Conservation (phyloP, 495 filamentous ascomycete species). For the Pseudoneurospora amorphoporcata region DNA sequence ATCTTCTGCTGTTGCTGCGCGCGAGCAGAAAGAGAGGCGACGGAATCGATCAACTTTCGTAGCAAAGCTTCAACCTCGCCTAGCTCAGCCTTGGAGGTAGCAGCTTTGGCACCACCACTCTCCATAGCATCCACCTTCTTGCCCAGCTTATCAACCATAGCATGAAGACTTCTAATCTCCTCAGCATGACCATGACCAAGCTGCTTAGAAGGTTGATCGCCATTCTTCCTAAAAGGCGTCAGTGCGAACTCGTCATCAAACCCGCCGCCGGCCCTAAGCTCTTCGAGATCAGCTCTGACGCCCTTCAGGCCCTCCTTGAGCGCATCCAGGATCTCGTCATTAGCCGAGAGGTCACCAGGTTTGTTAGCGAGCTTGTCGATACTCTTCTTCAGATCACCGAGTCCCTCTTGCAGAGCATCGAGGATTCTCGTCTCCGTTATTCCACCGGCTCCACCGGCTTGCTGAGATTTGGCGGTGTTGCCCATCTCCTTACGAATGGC, state of each 20-base stretch:
- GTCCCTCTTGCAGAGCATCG: constrained; percentile 73
- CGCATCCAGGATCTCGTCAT: constrained; percentile 76
- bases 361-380: constrained; percentile 67
- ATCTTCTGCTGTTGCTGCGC: constrained; percentile 4
- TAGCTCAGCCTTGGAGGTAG: constrained; percentile 34
- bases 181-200: constrained; percentile 34
- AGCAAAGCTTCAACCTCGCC: constrained; percentile 24
- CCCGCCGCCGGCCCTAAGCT: constrained; percentile 44
- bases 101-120: constrained; percentile 49
- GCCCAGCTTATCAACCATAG: constrained; percentile 51
- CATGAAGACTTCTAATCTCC: constrained; percentile 75
- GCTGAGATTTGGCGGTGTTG: constrained; percentile 4
- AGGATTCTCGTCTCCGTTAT: constrained; percentile 54
- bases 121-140: constrained; percentile 78
- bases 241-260: constrained; percentile 40
- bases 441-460: constrained; percentile 39
- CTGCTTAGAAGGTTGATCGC: constrained; percentile 4
- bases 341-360: constrained; percentile 56
- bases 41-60: constrained; percentile 26
- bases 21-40: constrained; percentile 17
- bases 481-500: constrained; percentile 54
- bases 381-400: constrained; percentile 60
- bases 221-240: constrained; percentile 26
- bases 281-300: constrained; percentile 66
- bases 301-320: constrained; percentile 67